These are phyloP conservation scores for Hymenoscyphus fraxineus DNA, from an alignment of 2,329 filamentous ascomycete genomes.

Conservation along the genomic window DNA sequence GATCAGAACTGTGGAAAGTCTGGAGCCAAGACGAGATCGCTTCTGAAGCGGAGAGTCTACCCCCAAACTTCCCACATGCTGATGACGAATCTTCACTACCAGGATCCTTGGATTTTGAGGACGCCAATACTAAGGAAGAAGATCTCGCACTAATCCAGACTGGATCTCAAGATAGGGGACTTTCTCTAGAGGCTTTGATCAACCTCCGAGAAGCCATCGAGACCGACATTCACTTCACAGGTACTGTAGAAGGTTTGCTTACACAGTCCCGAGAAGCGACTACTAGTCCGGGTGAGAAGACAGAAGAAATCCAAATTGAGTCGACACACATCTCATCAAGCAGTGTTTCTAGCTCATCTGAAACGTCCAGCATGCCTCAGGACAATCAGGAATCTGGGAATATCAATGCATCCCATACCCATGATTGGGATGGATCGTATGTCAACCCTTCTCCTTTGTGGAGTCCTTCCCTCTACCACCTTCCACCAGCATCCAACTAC, in stretches of 20 bases:
- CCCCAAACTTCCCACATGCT: too few relatives aligned
- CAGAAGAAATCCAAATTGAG: not conserved
- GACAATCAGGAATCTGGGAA: not conserved
- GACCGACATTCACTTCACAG: not conserved
- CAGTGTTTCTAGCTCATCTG: not conserved
- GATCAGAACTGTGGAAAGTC: not conserved
- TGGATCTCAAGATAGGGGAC: too few relatives aligned
- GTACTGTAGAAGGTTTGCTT: not conserved
- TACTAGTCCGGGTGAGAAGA: not conserved
- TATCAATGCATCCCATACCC: not conserved
- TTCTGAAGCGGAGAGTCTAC: not conserved
- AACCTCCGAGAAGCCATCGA: not conserved
- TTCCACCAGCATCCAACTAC: not conserved
- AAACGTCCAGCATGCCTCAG: not conserved
- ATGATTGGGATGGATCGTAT: not conserved
- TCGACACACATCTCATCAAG: not conserved
- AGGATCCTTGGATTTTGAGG: too few relatives aligned
- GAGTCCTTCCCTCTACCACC: not conserved
- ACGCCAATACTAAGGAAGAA: too few relatives aligned
- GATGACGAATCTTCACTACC: too few relatives aligned
- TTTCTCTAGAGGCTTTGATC: not conserved
- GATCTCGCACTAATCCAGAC: too few relatives aligned
- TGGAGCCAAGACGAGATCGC: not conserved
- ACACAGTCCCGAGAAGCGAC: not conserved
- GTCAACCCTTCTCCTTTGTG: not conserved